Evolutionary conservation across 2,329 filamentous ascomycete genomes (phyloP), one percentile per base, ranked within the genome.

Genomic region (Calcarisporium arbuscula): DNA sequence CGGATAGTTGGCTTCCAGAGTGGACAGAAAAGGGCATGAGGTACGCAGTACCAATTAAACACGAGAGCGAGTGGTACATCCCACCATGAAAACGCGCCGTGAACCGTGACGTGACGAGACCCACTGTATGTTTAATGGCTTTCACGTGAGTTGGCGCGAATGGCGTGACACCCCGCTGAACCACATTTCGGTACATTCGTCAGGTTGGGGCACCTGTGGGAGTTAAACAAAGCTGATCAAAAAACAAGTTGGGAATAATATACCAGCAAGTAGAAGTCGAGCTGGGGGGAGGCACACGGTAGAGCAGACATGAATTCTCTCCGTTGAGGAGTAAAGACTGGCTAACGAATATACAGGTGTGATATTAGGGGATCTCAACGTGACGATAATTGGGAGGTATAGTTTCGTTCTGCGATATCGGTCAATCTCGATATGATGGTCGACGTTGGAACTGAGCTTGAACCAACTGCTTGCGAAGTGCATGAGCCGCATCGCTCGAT

Each of bases 41-140:
- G 34, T 35, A 44, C 40, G 42, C 30, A 26, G 11, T 3, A 21
- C 15, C 10, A 17, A 23, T 6, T 8, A 25, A 25, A 25, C 50
- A 52, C 48, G 47, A 51, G 40, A 48, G 52, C 52, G 49, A 52
- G 50, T 49, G 48, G 47, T 38, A 27, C 32, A 33, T 25, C 22
- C 22, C 15, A 41, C 40, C 44, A 39, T 40, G 43, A 43, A 47
- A 49, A 58, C 59, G 58, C 59, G 59, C 47, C 47, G 47, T 29
- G 35, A 40, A 42, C 32, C 58, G 57, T 60, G 58, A 62, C 58
- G 57, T 56, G 59, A 58, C 49, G 30, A 8, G 47, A 47, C 47
- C 54, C 56, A 56, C 51, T 19, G 5, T 27, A 19, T 16, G 16
- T 42, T 47, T 45, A 48, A 49, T 50, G 25, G 34, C 16, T n/a